Evolutionary conservation across 1,284 basidiomycete species (phyloP), one percentile per base, ranked within the genome.

Genomic region (Kalmanozyma brasiliensis): DNA sequence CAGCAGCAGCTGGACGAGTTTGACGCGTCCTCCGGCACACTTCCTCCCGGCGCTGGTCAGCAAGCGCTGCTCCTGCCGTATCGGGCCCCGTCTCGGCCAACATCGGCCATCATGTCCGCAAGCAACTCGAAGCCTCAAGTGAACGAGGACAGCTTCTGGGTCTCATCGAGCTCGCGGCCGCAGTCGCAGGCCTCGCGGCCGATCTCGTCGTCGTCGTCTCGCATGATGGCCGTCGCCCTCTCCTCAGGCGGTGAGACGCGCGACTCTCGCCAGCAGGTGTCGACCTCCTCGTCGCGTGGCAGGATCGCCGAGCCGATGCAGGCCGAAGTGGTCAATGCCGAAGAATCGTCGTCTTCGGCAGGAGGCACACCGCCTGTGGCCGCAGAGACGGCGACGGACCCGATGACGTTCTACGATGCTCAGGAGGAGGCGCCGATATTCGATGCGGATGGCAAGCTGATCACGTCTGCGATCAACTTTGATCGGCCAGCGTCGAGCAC

Each of bases 131-230:
- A 59, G 38, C 51, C 62, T 9, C 40, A 49, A 8, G 10, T 63
- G 22, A 48, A 64, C 37, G 66, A 69, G 33, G 66, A 63, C 22
- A 59, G 55, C 55, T 69, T 69, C 30, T 69, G 66, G 66, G 66
- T 69, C 14, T 69, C 65, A 11, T 45, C 58, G 4, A 48, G 52
- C 17, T 59, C 62, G 16, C 65, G 59, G 1, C 66, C 66, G 19
- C 51, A 52, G 14, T 63, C 66, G 23, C 47, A 63, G 8, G 24
- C 23, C 16, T 56, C 64, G 14, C 48, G 52, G 5, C 52, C 63
- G 0, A 44, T 33, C 5, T 61, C 57, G 20, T 19, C 48, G 8
- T 57, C 59, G 7, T 51, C 58, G 1, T 48, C 56, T 20, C 51
- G 34, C 19, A 53, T 53, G 38, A 42, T 59, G 47, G 40, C 66